A percentile compares a stretch with the other conserved stretches of the same genome.
Evolutionary conservation across 2,329 filamentous ascomycete species (phyloP).

Genomic region (Paraphoma chrysanthemicola): DNA sequence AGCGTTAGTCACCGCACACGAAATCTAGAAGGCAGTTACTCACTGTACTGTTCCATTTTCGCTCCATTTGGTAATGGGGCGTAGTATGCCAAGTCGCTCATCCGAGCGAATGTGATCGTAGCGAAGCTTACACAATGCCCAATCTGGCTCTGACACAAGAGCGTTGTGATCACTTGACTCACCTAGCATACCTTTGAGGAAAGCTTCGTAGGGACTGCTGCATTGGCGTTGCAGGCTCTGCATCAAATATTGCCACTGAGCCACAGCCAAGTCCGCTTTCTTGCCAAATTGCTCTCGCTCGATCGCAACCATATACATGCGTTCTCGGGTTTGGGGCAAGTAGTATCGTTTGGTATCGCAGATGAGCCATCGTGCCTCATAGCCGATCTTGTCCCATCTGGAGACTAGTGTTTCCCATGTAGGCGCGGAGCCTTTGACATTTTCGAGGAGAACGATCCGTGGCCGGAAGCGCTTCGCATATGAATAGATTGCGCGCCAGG

Average conservation of each 20-base stretch:
- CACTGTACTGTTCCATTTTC: slow-evolving; percentile 58
- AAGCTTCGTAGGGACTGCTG: slow-evolving; percentile 68
- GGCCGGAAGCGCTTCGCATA: slow-evolving; percentile 66
- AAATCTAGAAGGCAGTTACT: background rate
- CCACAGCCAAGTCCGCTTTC: slow-evolving; percentile 13
- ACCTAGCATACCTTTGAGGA: slow-evolving; percentile 64
- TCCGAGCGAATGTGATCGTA: slow-evolving; percentile 64
- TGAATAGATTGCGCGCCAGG: slow-evolving; percentile 66
- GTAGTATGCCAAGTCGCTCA: slow-evolving; percentile 59
- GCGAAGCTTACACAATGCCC: slow-evolving; percentile 64
- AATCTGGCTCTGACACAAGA: slow-evolving; percentile 51
- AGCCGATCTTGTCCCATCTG: slow-evolving; percentile 60
- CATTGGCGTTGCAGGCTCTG: slow-evolving; percentile 59
- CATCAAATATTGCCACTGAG: slow-evolving; percentile 57
- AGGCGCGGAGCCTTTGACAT: slow-evolving; percentile 61
- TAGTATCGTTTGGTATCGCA: slow-evolving; percentile 76
- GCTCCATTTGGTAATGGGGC: slow-evolving; percentile 67
- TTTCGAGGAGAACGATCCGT: slow-evolving; percentile 73
- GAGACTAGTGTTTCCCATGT: slow-evolving; percentile 64
- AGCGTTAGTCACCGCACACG: background rate
- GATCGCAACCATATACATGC: slow-evolving; percentile 57
- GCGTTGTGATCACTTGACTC: slow-evolving; percentile 52
- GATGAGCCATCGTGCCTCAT: slow-evolving; percentile 57
- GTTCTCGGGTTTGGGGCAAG: slow-evolving; percentile 68
- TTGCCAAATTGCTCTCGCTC: slow-evolving; percentile 33